Base-by-base conservation (phyloP, 306 rosid genomes). In the Luffa acutangula region DNA sequence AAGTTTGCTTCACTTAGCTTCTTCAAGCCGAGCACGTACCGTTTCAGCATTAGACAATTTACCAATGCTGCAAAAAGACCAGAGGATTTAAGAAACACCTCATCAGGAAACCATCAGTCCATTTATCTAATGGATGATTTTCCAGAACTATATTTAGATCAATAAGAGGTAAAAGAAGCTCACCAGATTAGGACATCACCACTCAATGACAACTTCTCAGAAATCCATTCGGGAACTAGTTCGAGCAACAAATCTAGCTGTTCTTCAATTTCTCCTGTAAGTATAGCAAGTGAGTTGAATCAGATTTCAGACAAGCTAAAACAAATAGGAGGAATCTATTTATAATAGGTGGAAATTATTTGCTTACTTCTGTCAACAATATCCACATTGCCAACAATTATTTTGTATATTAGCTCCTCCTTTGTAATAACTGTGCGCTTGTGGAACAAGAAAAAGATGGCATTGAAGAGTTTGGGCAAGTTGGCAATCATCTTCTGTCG, bases 161-260 rank as follows among this genome's bases (percentile, higher is more conserved):
- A n/a, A 15, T 33, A 78, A 15, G 33, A 74, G 67, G 25, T 41
- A 49, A 75, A 12, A 3, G 82, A 77, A 43, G 79, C 97, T 89
- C 56, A 91, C 98, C 91, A 64, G 36, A 89, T 4, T 13, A 91
- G 85, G 33, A 78, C 69, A 83, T 90, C 96, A 18, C 93, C 97
- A 73, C 91, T 89, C 8, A 85, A 83, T 80, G 85, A 72, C 62
- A 52, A 21, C 83, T 89, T 90, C 80, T 90, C 92, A 41, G 90
- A 95, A 83, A 93, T 95, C 97, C 98, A 95, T 14, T 90, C 97
- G 0, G 98, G 99, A 62, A 70, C 91, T 74, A 95, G 75, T 85
- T 95, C 97, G 11, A 83, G 69, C 85, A 91, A 69, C 85, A 93
- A 85, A 66, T 56, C 67, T 18, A 95, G 81, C 64, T 88, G 97